Conservation (phyloP, 75 land plant genomes). For the Sequoia sempervirens region DNA sequence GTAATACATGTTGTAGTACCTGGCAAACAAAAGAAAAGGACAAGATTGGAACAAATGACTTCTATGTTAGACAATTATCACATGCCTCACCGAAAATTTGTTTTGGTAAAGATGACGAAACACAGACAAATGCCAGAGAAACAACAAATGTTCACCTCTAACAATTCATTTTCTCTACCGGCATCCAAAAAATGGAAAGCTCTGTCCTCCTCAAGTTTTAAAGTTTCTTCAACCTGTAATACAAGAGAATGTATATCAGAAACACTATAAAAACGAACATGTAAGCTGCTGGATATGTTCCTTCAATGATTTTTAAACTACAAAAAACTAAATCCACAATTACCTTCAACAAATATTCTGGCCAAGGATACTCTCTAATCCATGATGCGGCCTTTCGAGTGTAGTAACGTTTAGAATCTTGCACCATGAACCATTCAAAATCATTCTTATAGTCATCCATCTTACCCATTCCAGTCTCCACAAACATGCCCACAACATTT, state of each 20-base stretch:
- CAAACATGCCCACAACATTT: slow-evolving; percentile 82
- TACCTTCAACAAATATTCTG: slow-evolving; percentile 89
- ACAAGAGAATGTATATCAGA: background rate
- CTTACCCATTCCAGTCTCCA: slow-evolving; percentile 85
- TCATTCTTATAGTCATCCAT: slow-evolving; percentile 81
- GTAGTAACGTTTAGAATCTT: slow-evolving; percentile 75
- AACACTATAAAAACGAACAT: background rate
- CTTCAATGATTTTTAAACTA: no score
- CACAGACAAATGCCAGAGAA: background rate
- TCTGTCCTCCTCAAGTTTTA: slow-evolving; percentile 78
- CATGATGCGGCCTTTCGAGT: slow-evolving; percentile 78
- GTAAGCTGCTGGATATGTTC: background rate
- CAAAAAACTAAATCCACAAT: no score
- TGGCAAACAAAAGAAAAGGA: background rate
- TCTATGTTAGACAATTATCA: background rate
- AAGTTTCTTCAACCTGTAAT: slow-evolving; percentile 64
- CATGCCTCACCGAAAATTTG: background rate
- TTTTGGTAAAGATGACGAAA: background rate
- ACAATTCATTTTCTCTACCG: slow-evolving; percentile 77
- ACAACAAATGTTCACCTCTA: slow-evolving; percentile 37
- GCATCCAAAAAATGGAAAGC: slow-evolving; percentile 78
- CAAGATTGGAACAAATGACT: background rate
- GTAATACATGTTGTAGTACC: slow-evolving; percentile 76
- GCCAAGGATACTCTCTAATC: slow-evolving; percentile 91
- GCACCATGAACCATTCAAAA: slow-evolving; percentile 71